Evolutionary conservation across 345 rosid genomes (phyloP).

Genomic region (Lepidium aucheri): DNA sequence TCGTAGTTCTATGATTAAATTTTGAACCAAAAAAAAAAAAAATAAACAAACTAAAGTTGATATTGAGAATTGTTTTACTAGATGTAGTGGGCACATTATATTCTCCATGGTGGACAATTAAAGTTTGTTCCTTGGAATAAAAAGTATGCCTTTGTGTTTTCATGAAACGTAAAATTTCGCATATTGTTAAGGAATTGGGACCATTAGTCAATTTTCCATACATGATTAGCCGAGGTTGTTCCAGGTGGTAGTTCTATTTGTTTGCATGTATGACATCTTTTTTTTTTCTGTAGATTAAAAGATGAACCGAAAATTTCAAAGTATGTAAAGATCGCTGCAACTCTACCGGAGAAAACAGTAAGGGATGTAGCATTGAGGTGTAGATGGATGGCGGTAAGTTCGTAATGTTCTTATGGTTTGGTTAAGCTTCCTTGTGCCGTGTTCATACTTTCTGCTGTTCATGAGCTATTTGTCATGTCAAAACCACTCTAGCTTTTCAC

Average conservation of each 20-base stretch:
- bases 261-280: not conserved
- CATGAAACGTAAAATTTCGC: not conserved
- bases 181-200: not conserved
- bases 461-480: not conserved
- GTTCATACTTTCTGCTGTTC: not conserved
- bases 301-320: constrained; percentile 73
- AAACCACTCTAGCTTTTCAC: constrained; percentile 1
- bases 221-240: not conserved
- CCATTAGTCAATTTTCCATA: not conserved
- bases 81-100: constrained; percentile 20
- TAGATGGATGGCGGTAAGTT: constrained; percentile 50
- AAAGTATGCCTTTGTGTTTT: constrained; percentile 17
- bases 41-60: not conserved
- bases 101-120: constrained; percentile 25
- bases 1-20: constrained; percentile 1
- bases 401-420: not conserved
- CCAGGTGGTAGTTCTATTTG: not conserved
- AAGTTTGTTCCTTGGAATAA: constrained; percentile 20
- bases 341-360: constrained; percentile 75
- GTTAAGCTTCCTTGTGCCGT: not conserved
- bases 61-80: constrained; percentile 8
- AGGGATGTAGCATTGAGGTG: constrained; percentile 99
- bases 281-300: constrained; percentile 37
- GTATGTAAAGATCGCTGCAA: constrained; percentile 83
- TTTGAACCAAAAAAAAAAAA: not conserved